Evolutionary conservation across 345 rosid species (phyloP).

Genomic region (Syzygium aromaticum): DNA sequence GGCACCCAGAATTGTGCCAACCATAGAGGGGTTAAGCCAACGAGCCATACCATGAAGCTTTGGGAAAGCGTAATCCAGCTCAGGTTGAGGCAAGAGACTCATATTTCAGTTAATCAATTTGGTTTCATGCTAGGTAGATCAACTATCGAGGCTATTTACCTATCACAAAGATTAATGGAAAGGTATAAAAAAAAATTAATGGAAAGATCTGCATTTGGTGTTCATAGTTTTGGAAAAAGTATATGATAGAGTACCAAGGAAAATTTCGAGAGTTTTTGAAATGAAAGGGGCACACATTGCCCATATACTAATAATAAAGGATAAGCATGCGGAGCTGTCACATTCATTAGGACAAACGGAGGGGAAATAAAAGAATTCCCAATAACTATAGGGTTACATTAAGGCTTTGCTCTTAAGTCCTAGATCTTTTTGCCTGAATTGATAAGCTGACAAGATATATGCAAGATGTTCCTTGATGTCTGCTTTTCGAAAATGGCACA

Average conservation of each 20-base stretch:
- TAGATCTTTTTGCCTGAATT: not conserved
- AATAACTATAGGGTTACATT: not conserved
- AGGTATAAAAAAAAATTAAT: not conserved
- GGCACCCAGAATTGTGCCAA: not conserved
- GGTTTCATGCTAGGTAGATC: slow-evolving; percentile 1
- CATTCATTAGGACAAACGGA: not conserved
- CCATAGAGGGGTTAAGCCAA: not conserved
- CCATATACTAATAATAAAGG: not conserved
- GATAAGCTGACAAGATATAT: not conserved
- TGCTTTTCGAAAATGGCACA: not conserved
- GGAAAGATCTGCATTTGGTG: not conserved
- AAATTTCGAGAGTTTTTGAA: not conserved
- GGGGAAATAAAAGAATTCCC: not conserved
- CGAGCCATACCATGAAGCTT: not conserved
- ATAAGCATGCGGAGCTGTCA: not conserved
- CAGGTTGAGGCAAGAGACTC: not conserved
- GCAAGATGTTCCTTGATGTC: not conserved
- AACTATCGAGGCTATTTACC: not conserved
- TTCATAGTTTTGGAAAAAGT: not conserved
- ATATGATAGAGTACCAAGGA: not conserved
- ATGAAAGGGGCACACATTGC: not conserved
- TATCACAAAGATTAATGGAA: not conserved
- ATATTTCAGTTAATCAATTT: not conserved
- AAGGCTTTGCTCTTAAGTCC: not conserved
- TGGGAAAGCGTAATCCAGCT: not conserved